A percentile compares a stretch with the other conserved stretches of the same genome.
Conservation (phyloP, 768 basidiomycete genomes). For the Suillus occidentalis region DNA sequence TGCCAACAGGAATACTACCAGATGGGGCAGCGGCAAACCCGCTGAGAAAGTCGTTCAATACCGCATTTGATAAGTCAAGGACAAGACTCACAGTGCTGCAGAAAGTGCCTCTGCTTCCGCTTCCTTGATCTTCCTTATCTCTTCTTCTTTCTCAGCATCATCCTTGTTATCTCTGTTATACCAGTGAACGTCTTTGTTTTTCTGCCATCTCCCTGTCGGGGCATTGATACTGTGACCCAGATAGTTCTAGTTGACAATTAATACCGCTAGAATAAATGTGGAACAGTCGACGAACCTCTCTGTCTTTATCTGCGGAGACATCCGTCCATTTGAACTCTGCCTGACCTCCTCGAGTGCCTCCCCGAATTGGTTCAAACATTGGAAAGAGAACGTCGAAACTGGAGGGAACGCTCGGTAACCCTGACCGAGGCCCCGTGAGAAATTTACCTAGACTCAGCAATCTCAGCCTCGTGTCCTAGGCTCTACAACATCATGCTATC, state of each 20-base stretch:
- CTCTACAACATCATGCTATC: not conserved
- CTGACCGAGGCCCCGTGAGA: slow-evolving; percentile 2
- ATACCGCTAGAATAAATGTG: not conserved
- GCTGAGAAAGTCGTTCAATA: slow-evolving; percentile 35
- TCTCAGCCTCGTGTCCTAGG: not conserved
- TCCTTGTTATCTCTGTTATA: slow-evolving; percentile 65
- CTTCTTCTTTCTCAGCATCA: slow-evolving; percentile 58
- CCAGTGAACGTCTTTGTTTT: slow-evolving; percentile 97
- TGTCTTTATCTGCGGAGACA: slow-evolving; percentile 89
- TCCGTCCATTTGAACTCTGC: slow-evolving; percentile 92
- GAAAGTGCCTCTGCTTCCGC: slow-evolving; percentile 87
- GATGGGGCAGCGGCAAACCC: slow-evolving; percentile 66
- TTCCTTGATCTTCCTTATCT: slow-evolving; percentile 82
- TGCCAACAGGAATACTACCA: slow-evolving; percentile 22
- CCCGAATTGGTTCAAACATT: slow-evolving; percentile 86
- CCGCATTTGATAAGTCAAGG: not conserved
- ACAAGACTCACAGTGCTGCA: slow-evolving; percentile 65
- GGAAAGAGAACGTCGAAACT: not conserved
- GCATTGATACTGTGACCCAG: slow-evolving; percentile 94
- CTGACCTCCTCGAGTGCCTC: slow-evolving; percentile 89
- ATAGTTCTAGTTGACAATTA: slow-evolving; percentile 64
- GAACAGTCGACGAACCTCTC: slow-evolving; percentile 57
- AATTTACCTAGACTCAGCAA: no score
- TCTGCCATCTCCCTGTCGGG: slow-evolving; percentile 95
- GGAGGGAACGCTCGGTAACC: not conserved